Base-by-base conservation (phyloP, 176 grass and related monocot genomes). In the Dactylis glomerata region DNA sequence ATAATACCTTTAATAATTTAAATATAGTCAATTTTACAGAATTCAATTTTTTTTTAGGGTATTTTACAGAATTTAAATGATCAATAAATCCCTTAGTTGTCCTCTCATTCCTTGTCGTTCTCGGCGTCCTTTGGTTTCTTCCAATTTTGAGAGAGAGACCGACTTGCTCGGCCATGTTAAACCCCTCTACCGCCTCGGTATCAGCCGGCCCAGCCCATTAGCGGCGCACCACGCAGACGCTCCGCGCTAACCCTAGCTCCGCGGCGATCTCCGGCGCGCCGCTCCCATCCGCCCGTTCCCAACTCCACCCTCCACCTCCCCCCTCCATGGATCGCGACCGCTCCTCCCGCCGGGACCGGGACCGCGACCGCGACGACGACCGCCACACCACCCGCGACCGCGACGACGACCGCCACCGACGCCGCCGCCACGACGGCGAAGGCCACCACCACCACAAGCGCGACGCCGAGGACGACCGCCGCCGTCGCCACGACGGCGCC, bases 251-350 rank as follows among this genome's bases (percentile, higher is more conserved):
- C 72, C 72, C 72, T 75, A 75, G 72, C 72, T 1, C 46, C 45
- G 72, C 45, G 72, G 44, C 71, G 8, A 51, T 32, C 71, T 50
- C 71, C 71, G 71, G 71, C 71, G 71, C 71, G 26, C 44, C 19
- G 71, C 26, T 49, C 24, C 44, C 71, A 49, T 10, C 71, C 71
- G 44, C 42, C 8, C 68, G 40, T 72, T 58, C 70, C 7, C 2
- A 74, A 31, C 15, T 5, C 26, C 24, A 81, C 73, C 20, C 47
- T 6, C 22, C 36, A 9, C 49, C 69, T 59, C 19, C 47, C 26
- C 10, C 12, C 2, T 19, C 80, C 58, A 94, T 94, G 94, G 92
- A 92, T 75, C 91, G 87, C 80, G 86, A 86, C 24, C 85, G 86
- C 66, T 86, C 87, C 57, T 87, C 63, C 3, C 75, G 87, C 46